Percentiles rank a stretch among this genome's conserved stretches.
phyloP scores from a whole-genome alignment of 345 rosid species.

The Eutrema japonicum region DNA sequence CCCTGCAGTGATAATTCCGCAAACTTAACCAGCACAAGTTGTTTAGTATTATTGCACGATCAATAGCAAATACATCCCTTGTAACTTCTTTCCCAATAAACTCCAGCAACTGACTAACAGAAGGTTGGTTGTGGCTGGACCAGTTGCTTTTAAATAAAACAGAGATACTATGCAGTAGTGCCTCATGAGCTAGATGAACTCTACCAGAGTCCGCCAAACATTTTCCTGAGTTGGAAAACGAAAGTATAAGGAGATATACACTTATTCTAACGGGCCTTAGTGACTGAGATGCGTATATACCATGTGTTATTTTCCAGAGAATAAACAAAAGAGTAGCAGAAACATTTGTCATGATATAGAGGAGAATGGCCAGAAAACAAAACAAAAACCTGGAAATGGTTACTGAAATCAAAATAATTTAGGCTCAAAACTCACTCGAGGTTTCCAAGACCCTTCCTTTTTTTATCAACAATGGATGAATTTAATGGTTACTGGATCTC shows the following conservation, averaged over 20 bases:
- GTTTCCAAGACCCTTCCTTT: slow-evolving; percentile 8
- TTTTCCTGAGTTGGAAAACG: slow-evolving; percentile 62
- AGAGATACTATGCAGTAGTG: slow-evolving; percentile 59
- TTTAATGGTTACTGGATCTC: slow-evolving; percentile 7
- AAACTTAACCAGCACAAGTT: slow-evolving; percentile 65
- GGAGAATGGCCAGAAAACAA: slow-evolving; percentile 27
- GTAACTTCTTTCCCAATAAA: slow-evolving; percentile 64
- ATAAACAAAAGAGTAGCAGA: slow-evolving; percentile 5
- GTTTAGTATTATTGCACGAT: slow-evolving; percentile 72
- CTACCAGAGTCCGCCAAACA: slow-evolving; percentile 56
- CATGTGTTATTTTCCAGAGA: neutral
- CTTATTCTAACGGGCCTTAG: slow-evolving; percentile 13
- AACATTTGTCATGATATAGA: slow-evolving; percentile 19
- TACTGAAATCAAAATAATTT: slow-evolving; percentile 18
- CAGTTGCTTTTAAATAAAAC: slow-evolving; percentile 56
- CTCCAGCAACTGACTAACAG: slow-evolving; percentile 57
- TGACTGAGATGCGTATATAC: slow-evolving; percentile 16
- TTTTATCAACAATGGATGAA: slow-evolving; percentile 14
- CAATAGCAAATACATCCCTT: slow-evolving; percentile 67
- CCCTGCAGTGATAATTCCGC: slow-evolving; percentile 54
- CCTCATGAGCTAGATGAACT: slow-evolving; percentile 68
- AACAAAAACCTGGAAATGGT: slow-evolving; percentile 21
- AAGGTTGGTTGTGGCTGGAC: slow-evolving; percentile 41
- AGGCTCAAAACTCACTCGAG: slow-evolving; percentile 23
- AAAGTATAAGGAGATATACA: slow-evolving; percentile 32